Conservation (phyloP, 371 early-diverging fungal genomes). For the Choanephora cucurbitarum region DNA sequence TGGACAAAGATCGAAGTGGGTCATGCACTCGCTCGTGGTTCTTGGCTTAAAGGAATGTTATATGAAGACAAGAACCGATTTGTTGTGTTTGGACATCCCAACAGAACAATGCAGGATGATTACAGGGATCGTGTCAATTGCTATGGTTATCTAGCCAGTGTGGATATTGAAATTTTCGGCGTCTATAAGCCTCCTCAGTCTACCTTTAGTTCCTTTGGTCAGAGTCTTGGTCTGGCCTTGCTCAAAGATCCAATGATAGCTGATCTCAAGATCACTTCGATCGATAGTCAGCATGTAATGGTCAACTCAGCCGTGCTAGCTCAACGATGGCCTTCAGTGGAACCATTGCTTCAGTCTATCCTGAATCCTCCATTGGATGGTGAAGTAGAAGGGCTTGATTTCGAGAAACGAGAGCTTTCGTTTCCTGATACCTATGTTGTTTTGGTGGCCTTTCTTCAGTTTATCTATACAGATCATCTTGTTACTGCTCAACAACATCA, state of each 20-base stretch:
- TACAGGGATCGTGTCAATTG: slow-evolving; percentile 70
- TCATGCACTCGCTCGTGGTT: slow-evolving; percentile 59
- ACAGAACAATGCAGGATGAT: slow-evolving; percentile 62
- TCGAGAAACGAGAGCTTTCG: slow-evolving; percentile 19
- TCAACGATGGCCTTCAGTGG: slow-evolving; percentile 66
- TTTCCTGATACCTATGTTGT: slow-evolving; percentile 62
- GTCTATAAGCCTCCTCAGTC: slow-evolving; percentile 48
- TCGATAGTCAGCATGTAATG: slow-evolving; percentile 53
- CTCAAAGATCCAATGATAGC: slow-evolving; percentile 55
- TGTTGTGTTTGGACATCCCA: slow-evolving; percentile 73
- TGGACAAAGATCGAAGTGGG: slow-evolving; percentile 75
- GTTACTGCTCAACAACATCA: slow-evolving; percentile 57
- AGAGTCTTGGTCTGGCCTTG: slow-evolving; percentile 60
- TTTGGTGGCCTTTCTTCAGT: slow-evolving; percentile 62
- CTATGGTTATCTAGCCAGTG: slow-evolving; percentile 59
- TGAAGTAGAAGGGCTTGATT: slow-evolving; percentile 3
- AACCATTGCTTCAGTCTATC: slow-evolving; percentile 20
- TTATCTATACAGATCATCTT: slow-evolving; percentile 66
- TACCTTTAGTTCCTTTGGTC: slow-evolving; percentile 34
- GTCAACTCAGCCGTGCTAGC: slow-evolving; percentile 67
- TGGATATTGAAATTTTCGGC: slow-evolving; percentile 70
- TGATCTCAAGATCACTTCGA: slow-evolving; percentile 57
- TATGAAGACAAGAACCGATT: slow-evolving; percentile 59
- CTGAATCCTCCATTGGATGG: slow-evolving; percentile 11
- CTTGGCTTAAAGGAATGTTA: slow-evolving; percentile 72